Evolutionary conservation across 2,329 filamentous ascomycete species (phyloP).

Genomic region (Elsinoe perseae): DNA sequence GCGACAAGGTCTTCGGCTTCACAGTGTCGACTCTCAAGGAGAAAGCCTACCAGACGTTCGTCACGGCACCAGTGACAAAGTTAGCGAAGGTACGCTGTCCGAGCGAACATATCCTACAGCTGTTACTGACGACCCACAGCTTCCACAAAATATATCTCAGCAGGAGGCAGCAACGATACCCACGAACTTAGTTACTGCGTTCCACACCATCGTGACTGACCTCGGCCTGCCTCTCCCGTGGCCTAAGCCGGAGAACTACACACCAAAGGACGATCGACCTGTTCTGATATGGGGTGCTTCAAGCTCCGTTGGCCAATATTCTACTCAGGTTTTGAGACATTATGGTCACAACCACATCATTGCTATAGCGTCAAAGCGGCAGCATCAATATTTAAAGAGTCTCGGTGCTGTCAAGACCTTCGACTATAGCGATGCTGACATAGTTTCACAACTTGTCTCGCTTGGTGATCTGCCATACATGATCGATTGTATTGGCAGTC

Average conservation of each 20-base stretch:
- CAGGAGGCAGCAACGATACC: slow-evolving; percentile 47
- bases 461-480: slow-evolving; percentile 36
- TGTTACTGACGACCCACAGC: slow-evolving; percentile 22
- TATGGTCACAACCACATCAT: slow-evolving; percentile 47
- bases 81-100: slow-evolving; percentile 36
- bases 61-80: slow-evolving; percentile 45
- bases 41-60: slow-evolving; percentile 50
- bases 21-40: slow-evolving; percentile 41
- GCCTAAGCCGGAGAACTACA: slow-evolving; percentile 43
- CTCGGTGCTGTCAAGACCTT: slow-evolving; percentile 21
- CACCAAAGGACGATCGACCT: slow-evolving; percentile 29
- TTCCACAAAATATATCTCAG: slow-evolving; percentile 38
- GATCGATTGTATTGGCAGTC: slow-evolving; percentile 50
- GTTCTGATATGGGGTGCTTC: slow-evolving; percentile 34
- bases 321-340: slow-evolving; percentile 39
- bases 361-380: slow-evolving; percentile 24
- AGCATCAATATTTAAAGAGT: slow-evolving; percentile 25
- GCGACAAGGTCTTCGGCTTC: slow-evolving; percentile 52
- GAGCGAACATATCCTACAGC: slow-evolving; percentile 17
- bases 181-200: slow-evolving; percentile 50
- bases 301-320: slow-evolving; percentile 29
- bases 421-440: slow-evolving; percentile 24
- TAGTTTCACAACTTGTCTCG: slow-evolving; percentile 25
- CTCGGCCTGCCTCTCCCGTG: slow-evolving; percentile 50
- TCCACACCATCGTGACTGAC: slow-evolving; percentile 48